These are phyloP conservation scores for Nitzschia putrida DNA, from an alignment of 108 stramenopile species.

Conservation along the genomic window DNA sequence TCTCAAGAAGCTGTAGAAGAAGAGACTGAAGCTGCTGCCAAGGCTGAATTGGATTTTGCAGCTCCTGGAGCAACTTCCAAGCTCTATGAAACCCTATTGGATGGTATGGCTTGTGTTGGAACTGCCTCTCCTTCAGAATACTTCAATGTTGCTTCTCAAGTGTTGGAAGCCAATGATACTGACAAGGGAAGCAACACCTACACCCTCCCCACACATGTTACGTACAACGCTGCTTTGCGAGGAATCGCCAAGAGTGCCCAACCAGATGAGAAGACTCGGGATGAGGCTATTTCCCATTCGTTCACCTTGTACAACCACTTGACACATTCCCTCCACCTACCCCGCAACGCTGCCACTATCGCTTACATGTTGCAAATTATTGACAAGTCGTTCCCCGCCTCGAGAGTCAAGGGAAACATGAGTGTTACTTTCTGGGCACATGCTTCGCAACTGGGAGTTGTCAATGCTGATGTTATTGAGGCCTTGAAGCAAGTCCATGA, in stretches of 20 bases:
- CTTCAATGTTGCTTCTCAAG: background rate
- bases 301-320: conserved; percentile 51
- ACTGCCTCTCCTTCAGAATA: background rate
- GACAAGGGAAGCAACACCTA: conserved; percentile 22
- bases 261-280: conserved; percentile 40
- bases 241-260: conserved; percentile 40
- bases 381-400: conserved; percentile 50
- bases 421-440: conserved; percentile 63
- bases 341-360: conserved; percentile 60
- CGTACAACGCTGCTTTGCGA: conserved; percentile 69
- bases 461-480: conserved; percentile 50
- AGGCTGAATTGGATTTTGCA: conserved; percentile 37
- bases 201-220: conserved; percentile 57
- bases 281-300: conserved; percentile 53
- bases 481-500: conserved; percentile 35
- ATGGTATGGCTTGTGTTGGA: conserved; percentile 59
- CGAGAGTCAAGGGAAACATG: conserved; percentile 68
- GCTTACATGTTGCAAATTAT: conserved; percentile 50
- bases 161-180: conserved; percentile 10
- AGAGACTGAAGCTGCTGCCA: background rate
- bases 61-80: conserved; percentile 58
- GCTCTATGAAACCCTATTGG: conserved; percentile 67
- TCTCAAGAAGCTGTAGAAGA: background rate
- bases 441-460: conserved; percentile 59
- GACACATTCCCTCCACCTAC: conserved; percentile 38